These are phyloP conservation scores for Pseudocercospora crystallina DNA, from an alignment of 2,329 filamentous ascomycete species.

Conservation along the genomic window DNA sequence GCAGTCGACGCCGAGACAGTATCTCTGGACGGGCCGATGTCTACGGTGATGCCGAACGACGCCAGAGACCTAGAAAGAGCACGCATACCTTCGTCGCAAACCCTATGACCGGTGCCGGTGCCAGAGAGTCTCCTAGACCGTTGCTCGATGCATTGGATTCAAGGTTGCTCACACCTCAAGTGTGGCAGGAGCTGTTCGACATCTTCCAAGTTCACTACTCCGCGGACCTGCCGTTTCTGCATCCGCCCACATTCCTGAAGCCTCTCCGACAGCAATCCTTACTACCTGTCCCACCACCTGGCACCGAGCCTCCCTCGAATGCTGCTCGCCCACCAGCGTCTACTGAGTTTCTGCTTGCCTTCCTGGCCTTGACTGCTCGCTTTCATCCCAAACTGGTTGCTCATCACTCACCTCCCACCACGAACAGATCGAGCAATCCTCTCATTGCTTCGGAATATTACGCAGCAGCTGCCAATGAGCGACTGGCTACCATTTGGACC, in stretches of 20 bases:
- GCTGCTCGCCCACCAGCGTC: conserved; percentile 53
- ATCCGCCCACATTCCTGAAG: conserved; percentile 61
- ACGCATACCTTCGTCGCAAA: conserved; percentile 36
- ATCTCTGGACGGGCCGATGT: conserved; percentile 22
- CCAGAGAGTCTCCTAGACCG: conserved; percentile 43
- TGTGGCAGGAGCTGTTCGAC: conserved; percentile 69
- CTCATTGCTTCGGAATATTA: conserved; percentile 64
- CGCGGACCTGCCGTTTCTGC: conserved; percentile 70
- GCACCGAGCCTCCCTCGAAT: conserved; percentile 1
- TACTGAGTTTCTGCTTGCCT: conserved; percentile 60
- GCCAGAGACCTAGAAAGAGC: conserved; percentile 39
- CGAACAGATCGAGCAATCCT: conserved; percentile 50
- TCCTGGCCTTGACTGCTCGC: conserved; percentile 67
- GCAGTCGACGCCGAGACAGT: conserved; percentile 32
- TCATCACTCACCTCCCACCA: conserved; percentile 53
- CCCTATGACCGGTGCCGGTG: conserved; percentile 42
- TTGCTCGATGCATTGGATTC: conserved; percentile 62
- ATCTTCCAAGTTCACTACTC: conserved; percentile 71
- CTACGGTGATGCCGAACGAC: conserved; percentile 30
- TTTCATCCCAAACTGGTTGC: conserved; percentile 63
- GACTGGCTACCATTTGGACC: conserved; percentile 50
- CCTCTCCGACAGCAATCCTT: conserved; percentile 40
- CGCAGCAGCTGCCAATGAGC: conserved; percentile 56
- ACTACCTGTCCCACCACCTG: conserved; percentile 6
- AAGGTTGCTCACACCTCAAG: conserved; percentile 59